phyloP scores from a whole-genome alignment of 352 stramenopile genomes.

The Phytophthora ramorum region DNA sequence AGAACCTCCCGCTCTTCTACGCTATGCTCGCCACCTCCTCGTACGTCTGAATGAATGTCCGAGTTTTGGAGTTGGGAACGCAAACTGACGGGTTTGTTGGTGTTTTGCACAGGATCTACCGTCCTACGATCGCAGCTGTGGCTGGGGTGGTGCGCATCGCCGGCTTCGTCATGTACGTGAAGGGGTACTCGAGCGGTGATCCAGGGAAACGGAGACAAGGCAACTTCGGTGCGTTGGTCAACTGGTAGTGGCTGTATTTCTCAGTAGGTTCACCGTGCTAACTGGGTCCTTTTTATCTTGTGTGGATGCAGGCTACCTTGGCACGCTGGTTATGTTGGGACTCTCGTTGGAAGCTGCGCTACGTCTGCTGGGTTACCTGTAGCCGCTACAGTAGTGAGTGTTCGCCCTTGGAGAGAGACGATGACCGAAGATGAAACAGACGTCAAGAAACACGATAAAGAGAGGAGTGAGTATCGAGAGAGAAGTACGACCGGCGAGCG shows the following conservation, averaged over 20 bases:
- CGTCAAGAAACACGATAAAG: constrained; percentile 3
- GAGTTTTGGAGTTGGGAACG: neutral
- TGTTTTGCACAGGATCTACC: constrained; percentile 42
- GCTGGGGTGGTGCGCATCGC: constrained; percentile 43
- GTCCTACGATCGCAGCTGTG: constrained; percentile 43
- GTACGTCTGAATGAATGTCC: constrained; percentile 26
- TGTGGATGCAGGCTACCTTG: constrained; percentile 27
- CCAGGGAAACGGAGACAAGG: constrained; percentile 46
- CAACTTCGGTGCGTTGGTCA: constrained; percentile 39
- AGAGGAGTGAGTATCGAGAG: constrained; percentile 2
- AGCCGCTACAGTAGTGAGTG: no score
- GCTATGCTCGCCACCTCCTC: constrained; percentile 45
- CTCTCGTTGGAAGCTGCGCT: constrained; percentile 38
- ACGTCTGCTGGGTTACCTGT: constrained; percentile 33
- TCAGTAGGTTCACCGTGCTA: neutral
- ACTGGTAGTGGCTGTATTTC: neutral
- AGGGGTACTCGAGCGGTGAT: constrained; percentile 46
- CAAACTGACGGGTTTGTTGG: constrained; percentile 6
- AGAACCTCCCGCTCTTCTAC: constrained; percentile 57
- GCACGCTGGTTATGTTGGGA: constrained; percentile 34
- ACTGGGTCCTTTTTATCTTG: neutral
- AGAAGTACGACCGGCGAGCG: constrained; percentile 17
- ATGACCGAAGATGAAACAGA: neutral
- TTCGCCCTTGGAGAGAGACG: constrained; percentile 9
- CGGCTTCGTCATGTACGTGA: constrained; percentile 57